Conservation (phyloP, 805 yeast species). For the Torulaspora quercuum region DNA sequence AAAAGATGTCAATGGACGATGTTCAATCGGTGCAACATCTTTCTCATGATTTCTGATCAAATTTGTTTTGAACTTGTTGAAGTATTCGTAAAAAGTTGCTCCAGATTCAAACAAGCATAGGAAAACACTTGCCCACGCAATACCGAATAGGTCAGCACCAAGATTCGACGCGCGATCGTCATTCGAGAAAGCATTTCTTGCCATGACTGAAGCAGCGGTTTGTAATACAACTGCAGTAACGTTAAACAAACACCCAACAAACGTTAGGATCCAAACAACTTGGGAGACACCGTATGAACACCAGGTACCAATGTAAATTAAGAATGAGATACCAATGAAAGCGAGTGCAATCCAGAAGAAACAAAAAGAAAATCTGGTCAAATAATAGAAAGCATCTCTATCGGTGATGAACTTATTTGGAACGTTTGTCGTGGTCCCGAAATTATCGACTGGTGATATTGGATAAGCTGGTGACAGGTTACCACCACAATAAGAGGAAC, state of each 20-base stretch:
- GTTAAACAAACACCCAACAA: constrained; percentile 51
- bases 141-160: constrained; percentile 57
- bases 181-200: constrained; percentile 60
- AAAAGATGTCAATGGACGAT: constrained; percentile 39
- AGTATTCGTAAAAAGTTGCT: constrained; percentile 5
- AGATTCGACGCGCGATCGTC: constrained; percentile 45
- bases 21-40: constrained; percentile 19
- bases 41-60: constrained; percentile 20
- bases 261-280: constrained; percentile 50
- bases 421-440: constrained; percentile 49
- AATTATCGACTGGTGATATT: constrained; percentile 71
- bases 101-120: constrained; percentile 22
- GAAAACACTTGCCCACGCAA: constrained; percentile 69
- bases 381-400: constrained; percentile 58
- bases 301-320: constrained; percentile 52
- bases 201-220: constrained; percentile 78
- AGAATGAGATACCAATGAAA: constrained; percentile 59
- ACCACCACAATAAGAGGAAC: constrained; percentile 20
- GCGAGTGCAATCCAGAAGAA: constrained; percentile 57
- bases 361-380: constrained; percentile 64
- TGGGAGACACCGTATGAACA: constrained; percentile 55
- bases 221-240: constrained; percentile 64
- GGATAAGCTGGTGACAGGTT: constrained; percentile 64
- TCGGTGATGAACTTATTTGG: constrained; percentile 52
- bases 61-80: constrained; percentile 3